A percentile compares a stretch with the other conserved stretches of the same genome.
These are phyloP conservation scores for Penicillium paneum DNA, from an alignment of 2,329 filamentous ascomycete genomes.

Conservation along the genomic window DNA sequence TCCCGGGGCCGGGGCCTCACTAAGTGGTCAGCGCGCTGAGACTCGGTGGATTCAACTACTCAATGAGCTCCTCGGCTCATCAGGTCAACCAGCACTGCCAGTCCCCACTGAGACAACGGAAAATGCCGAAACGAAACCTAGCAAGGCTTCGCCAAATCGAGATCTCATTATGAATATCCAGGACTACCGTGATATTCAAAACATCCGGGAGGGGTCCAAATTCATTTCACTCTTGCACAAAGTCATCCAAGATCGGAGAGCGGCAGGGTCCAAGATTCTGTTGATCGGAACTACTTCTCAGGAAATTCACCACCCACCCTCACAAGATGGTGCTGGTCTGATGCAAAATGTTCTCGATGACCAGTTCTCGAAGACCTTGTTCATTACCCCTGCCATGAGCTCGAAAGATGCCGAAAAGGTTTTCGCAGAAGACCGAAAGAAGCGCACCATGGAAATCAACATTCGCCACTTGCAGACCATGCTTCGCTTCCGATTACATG, in stretches of 20 bases:
- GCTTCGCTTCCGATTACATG: conserved; percentile 46
- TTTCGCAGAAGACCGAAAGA: conserved; percentile 50
- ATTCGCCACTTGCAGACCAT: conserved; percentile 63
- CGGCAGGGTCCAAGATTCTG: conserved; percentile 67
- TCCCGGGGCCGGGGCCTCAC: conserved; percentile 14
- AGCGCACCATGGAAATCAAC: conserved; percentile 56
- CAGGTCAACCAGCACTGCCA: conserved; percentile 12
- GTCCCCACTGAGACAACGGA: conserved; percentile 7
- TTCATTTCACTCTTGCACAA: conserved; percentile 69
- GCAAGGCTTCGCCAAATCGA: conserved; percentile 21
- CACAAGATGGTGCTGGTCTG: conserved; percentile 44
- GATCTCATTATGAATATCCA: conserved; percentile 71
- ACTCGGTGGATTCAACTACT: conserved; percentile 35
- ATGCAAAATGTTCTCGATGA: conserved; percentile 48
- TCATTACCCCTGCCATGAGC: conserved; percentile 51
- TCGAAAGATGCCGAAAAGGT: conserved; percentile 37
- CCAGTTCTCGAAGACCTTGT: conserved; percentile 52
- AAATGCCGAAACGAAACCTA: conserved; percentile 7
- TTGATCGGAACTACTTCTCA: conserved; percentile 73
- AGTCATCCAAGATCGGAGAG: conserved; percentile 68
- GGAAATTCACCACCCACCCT: conserved; percentile 44
- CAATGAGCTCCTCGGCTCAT: conserved; percentile 34
- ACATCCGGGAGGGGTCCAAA: conserved; percentile 64
- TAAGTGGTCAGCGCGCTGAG: conserved; percentile 26
- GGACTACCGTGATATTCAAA: conserved; percentile 75